These are phyloP conservation scores for Tuber umbilicatum DNA, from an alignment of 495 filamentous ascomycete genomes.

Conservation along the genomic window DNA sequence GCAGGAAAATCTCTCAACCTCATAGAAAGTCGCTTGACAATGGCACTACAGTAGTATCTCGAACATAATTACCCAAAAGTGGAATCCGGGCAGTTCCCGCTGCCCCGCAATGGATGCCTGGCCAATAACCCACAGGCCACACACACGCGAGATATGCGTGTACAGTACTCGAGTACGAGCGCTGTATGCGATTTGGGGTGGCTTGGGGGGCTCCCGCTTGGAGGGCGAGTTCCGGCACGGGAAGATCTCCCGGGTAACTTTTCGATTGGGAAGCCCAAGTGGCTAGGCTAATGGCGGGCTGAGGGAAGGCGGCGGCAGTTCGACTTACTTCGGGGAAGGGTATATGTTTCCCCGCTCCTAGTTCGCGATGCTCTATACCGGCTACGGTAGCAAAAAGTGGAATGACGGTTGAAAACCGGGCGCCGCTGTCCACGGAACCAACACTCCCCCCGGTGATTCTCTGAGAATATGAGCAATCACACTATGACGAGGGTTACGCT, in stretches of 20 bases:
- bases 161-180: no score
- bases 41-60: not conserved
- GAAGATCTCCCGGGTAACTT: not conserved
- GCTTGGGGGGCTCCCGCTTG: not conserved
- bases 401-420: not conserved
- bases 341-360: not conserved
- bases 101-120: not conserved
- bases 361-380: not conserved
- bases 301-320: not conserved
- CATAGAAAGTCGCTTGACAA: not conserved
- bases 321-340: not conserved
- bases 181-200: not conserved
- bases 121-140: not conserved
- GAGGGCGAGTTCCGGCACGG: not conserved
- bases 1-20: not conserved
- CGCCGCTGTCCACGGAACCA: not conserved
- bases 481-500: not conserved
- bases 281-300: not conserved
- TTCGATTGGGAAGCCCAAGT: not conserved
- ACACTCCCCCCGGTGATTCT: not conserved
- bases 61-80: not conserved
- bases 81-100: not conserved
- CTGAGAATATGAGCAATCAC: slow-evolving; percentile 1
- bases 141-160: not conserved
- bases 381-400: not conserved